These are phyloP conservation scores for Fusarium longipes DNA, from an alignment of 2,329 filamentous ascomycete genomes.

Conservation along the genomic window DNA sequence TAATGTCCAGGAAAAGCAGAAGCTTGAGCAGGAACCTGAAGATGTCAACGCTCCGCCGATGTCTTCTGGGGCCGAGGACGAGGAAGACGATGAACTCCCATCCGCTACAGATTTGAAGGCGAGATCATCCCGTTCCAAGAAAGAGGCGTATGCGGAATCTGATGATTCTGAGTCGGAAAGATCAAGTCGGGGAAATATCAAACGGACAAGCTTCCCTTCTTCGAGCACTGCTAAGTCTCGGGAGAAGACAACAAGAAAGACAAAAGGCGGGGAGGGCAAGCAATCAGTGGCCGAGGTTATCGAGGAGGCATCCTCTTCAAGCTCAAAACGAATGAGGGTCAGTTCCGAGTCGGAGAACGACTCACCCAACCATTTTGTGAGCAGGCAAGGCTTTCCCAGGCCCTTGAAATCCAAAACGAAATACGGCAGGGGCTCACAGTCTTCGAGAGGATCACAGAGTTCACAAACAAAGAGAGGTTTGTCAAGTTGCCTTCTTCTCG, in stretches of 20 bases:
- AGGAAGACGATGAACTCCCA: constrained; percentile 40
- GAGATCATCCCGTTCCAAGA: not conserved
- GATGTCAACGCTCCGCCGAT: constrained; percentile 45
- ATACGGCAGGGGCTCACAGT: constrained; percentile 35
- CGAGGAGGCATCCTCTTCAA: constrained; percentile 9
- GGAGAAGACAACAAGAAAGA: constrained; percentile 8
- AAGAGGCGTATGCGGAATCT: constrained; percentile 9
- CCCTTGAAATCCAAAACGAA: constrained; percentile 19
- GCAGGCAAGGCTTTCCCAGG: constrained; percentile 43
- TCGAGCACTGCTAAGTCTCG: constrained; percentile 1
- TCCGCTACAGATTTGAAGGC: constrained; percentile 1
- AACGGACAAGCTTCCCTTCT: constrained; percentile 48
- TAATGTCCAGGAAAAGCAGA: constrained; percentile 8
- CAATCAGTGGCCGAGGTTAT: not conserved
- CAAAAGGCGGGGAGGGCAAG: constrained; percentile 3
- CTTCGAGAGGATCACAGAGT: constrained; percentile 39
- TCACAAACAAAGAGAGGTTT: constrained; percentile 40
- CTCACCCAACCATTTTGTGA: constrained; percentile 40
- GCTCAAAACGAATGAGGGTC: constrained; percentile 34
- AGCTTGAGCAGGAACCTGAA: constrained; percentile 24
- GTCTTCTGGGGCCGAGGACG: constrained; percentile 47
- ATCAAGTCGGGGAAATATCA: constrained; percentile 49
- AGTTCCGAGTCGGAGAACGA: constrained; percentile 12
- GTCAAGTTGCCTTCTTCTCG: not conserved
- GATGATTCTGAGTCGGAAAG: constrained; percentile 47